phyloP scores from a whole-genome alignment of 2,329 filamentous ascomycete genomes.

The Fusarium caatingaense region DNA sequence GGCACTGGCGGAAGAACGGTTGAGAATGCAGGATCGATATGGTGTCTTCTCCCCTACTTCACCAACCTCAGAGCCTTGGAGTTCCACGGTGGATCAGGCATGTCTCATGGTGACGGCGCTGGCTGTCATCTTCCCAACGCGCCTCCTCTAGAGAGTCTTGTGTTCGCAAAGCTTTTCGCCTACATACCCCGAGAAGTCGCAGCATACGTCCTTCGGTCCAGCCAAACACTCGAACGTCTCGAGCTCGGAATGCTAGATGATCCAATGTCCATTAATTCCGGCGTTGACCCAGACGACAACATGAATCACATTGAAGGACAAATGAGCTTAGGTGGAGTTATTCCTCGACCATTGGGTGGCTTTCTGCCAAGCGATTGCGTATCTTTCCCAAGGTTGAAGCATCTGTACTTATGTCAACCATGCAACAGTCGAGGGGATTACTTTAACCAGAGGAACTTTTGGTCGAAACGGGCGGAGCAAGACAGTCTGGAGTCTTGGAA shows the following conservation, averaged over 20 bases:
- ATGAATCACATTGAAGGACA: not conserved
- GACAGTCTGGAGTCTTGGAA: conserved; percentile 4
- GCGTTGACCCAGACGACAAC: not conserved
- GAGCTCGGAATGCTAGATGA: conserved; percentile 32
- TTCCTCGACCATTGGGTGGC: conserved; percentile 16
- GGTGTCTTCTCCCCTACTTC: conserved; percentile 29
- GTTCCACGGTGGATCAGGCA: not conserved
- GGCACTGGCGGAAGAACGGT: accelerated
- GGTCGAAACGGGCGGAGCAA: conserved; percentile 14
- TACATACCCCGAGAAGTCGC: conserved; percentile 17
- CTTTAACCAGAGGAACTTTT: conserved; percentile 14
- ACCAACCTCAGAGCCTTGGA: conserved; percentile 24
- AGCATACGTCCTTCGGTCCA: conserved; percentile 16
- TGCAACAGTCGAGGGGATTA: conserved; percentile 3
- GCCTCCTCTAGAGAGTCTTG: not conserved
- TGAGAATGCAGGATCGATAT: not conserved
- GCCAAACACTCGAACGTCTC: not conserved
- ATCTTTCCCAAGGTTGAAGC: not conserved
- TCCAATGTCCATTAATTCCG: not conserved
- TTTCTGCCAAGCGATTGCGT: not conserved
- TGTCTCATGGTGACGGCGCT: accelerated
- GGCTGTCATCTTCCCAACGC: not conserved
- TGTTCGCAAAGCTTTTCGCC: conserved; percentile 21
- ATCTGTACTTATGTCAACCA: conserved; percentile 16
- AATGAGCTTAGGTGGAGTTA: not conserved